phyloP scores from a whole-genome alignment of 768 basidiomycete genomes.

The Tephrocybe sp. region DNA sequence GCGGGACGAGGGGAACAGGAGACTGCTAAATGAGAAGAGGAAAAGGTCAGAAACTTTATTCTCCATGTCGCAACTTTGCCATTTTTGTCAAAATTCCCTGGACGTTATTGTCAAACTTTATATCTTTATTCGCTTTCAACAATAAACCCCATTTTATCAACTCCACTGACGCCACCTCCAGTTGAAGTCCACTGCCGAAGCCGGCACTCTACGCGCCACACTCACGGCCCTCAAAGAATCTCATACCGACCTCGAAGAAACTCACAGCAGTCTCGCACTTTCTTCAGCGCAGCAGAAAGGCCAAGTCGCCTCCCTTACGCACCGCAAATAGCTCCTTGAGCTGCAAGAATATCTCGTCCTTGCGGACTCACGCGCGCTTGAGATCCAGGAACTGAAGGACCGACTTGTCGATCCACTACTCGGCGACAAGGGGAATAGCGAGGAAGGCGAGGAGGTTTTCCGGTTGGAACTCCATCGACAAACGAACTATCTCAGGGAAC shows the following conservation, averaged over 20 bases:
- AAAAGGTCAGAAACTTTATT: constrained; percentile 48
- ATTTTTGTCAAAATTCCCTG: no score
- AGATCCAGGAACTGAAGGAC: neutral
- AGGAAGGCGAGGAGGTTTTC: constrained; percentile 58
- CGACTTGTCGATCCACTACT: neutral
- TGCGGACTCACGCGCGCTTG: constrained; percentile 37
- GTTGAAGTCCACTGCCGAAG: constrained; percentile 48
- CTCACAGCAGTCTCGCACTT: constrained; percentile 48
- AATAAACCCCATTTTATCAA: neutral
- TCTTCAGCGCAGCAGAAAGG: constrained; percentile 49
- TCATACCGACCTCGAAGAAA: constrained; percentile 59
- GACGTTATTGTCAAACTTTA: no score
- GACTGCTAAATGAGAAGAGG: constrained; percentile 44
- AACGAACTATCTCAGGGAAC: constrained; percentile 52
- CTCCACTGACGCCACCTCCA: constrained; percentile 20
- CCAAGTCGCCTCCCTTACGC: constrained; percentile 46
- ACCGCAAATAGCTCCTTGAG: constrained; percentile 46
- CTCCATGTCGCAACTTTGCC: no score
- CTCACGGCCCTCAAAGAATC: constrained; percentile 55
- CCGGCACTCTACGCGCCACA: constrained; percentile 48
- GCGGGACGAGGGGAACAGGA: constrained; percentile 61
- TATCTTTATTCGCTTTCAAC: neutral
- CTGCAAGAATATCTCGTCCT: constrained; percentile 43
- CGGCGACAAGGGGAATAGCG: constrained; percentile 30
- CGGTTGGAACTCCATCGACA: constrained; percentile 69